Base-by-base conservation (phyloP, 768 basidiomycete species). In the Cystofilobasidium bisporidii region DNA sequence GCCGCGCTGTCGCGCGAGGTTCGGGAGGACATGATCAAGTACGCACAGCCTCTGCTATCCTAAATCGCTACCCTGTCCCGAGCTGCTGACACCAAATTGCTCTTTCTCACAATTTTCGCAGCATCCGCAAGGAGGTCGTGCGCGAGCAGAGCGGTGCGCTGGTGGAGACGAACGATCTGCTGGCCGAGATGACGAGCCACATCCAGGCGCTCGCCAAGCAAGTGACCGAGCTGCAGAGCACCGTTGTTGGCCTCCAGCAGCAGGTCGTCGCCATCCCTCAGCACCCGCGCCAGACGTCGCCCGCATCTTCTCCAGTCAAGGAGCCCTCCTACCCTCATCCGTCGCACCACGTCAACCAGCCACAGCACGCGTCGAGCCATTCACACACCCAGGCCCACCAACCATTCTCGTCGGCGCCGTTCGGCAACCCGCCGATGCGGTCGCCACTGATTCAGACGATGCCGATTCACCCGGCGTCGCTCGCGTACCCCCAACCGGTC, bases 121-220 rank as follows among this genome's bases (percentile, higher is more conserved):
- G 66, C 30, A 68, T 68, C 41, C 48, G 61, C 18, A 68, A 68
- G 66, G 66, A 68, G 26, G 32, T 66, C 65, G 59, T 66, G 24
- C 17, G 43, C 26, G 66, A 68, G 43, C 66, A 68, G 53, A 61
- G 59, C 4, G 36, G 26, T 22, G 53, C 66, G n/a, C 40, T 68
- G 8, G 28, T 68, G 28, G 66, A 61, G 26, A 68, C 66, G 12
- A 61, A 61, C 56, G 33, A 61, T 3, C 58, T 68, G 26, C 50
- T 68, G 8, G n/a, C 61, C 30, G 66, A 68, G 26, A 62, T 68
- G 61, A 32, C 60, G 15, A 28, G n/a, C 9, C 41, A 61, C 2
- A 68, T 68, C 28, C 48, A 62, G 53, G 53, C 66, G 22, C 66
- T 66, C n/a, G 65, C 58, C 24, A 50, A 32, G 15, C 65, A 66